These are phyloP conservation scores for Picea sitchensis DNA, from an alignment of 75 land plant genomes.

Conservation along the genomic window DNA sequence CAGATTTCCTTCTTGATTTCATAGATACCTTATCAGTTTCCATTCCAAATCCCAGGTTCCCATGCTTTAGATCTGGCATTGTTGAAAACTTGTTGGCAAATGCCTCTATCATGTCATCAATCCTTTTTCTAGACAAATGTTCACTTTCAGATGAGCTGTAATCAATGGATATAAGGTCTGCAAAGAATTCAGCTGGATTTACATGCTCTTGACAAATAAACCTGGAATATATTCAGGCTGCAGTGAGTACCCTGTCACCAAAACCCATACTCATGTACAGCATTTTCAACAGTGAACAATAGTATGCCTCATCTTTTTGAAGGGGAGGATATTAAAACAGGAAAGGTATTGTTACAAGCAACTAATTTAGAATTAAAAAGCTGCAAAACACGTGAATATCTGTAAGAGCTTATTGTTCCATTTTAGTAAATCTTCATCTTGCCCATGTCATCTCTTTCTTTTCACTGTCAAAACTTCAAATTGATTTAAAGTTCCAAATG, in stretches of 20 bases:
- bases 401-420: neutral
- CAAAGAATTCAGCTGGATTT: constrained; percentile 98
- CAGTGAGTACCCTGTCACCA: neutral
- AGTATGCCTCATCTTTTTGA: neutral
- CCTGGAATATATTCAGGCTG: constrained; percentile 32
- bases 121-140: constrained; percentile 52
- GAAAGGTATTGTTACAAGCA: no score
- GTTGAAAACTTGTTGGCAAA: constrained; percentile 31
- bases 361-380: neutral
- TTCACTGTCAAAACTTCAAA: neutral
- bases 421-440: neutral
- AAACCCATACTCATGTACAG: no score
- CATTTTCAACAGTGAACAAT: constrained; percentile 1
- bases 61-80: constrained; percentile 18
- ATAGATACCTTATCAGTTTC: neutral
- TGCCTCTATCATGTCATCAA: constrained; percentile 63
- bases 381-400: neutral
- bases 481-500: no score
- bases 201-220: constrained; percentile 83
- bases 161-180: constrained; percentile 95
- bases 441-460: neutral
- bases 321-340: neutral
- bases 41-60: neutral
- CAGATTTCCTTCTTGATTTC: constrained; percentile 13
- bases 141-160: constrained; percentile 89